A percentile compares a stretch with the other conserved stretches of the same genome.
These are phyloP conservation scores for Tulasnella calospora DNA, from an alignment of 768 basidiomycete species.

Conservation along the genomic window DNA sequence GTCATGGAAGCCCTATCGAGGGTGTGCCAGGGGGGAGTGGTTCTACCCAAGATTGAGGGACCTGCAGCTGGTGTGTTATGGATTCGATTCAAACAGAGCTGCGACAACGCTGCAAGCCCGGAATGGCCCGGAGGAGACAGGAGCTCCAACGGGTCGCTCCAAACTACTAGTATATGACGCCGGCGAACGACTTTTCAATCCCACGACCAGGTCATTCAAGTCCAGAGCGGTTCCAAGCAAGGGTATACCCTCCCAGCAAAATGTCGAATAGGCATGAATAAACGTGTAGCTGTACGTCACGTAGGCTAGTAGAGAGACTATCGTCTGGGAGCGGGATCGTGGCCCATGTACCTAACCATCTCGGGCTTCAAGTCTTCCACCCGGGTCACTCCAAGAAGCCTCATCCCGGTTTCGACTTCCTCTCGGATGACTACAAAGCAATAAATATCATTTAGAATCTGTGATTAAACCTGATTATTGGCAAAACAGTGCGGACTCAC, in stretches of 20 bases:
- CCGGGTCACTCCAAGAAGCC: constrained; percentile 37
- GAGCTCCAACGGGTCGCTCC: background rate
- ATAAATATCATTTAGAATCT: background rate
- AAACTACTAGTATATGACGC: background rate
- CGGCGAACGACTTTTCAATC: background rate
- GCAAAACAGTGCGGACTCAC: constrained; percentile 2
- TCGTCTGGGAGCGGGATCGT: constrained; percentile 14
- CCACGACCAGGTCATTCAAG: background rate
- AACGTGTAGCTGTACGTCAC: background rate
- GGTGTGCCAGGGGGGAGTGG: background rate
- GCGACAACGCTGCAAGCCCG: background rate
- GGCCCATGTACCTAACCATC: constrained; percentile 26
- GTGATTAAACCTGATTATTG: background rate
- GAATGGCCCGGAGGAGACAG: background rate
- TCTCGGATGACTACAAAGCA: constrained; percentile 38
- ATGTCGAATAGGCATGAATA: background rate
- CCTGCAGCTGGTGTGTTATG: background rate
- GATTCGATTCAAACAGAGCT: background rate
- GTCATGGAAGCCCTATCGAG: background rate
- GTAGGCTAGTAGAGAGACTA: background rate
- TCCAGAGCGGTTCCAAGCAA: background rate
- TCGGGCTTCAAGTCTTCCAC: constrained; percentile 28
- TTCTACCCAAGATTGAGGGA: background rate
- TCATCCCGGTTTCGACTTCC: constrained; percentile 42
- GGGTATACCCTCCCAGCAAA: background rate